Evolutionary conservation across 148 eudicot species (phyloP).

Genomic region (Beta vulgaris): DNA sequence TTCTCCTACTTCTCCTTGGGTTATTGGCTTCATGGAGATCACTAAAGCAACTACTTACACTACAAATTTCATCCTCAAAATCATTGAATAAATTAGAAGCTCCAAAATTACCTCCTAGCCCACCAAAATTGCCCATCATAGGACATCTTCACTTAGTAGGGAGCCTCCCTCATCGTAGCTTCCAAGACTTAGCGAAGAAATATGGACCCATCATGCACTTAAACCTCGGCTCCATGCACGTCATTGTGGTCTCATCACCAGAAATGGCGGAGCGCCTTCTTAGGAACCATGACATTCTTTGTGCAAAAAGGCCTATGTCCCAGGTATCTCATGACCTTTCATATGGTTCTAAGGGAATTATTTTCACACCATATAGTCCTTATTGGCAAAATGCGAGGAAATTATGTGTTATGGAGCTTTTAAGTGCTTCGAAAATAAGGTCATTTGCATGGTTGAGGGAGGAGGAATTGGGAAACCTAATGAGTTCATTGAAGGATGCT

Average conservation of each 20-base stretch:
- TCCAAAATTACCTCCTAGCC: slow-evolving; percentile 37
- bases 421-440: not conserved
- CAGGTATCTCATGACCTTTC: slow-evolving; percentile 20
- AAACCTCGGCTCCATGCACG: slow-evolving; percentile 19
- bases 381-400: slow-evolving; percentile 12
- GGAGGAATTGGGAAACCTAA: slow-evolving; percentile 17
- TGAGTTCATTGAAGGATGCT: slow-evolving; percentile 6
- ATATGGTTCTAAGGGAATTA: slow-evolving; percentile 16
- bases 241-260: slow-evolving; percentile 18
- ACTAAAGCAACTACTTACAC: not conserved
- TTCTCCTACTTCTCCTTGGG: not conserved
- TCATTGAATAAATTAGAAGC: too few relatives aligned
- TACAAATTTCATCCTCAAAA: not conserved
- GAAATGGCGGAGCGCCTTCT: slow-evolving; percentile 12
- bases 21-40: slow-evolving; percentile 7
- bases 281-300: not conserved
- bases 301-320: slow-evolving; percentile 10
- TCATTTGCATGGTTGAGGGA: slow-evolving; percentile 18
- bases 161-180: slow-evolving; percentile 31
- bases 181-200: slow-evolving; percentile 30
- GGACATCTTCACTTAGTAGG: slow-evolving; percentile 43
- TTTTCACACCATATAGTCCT: slow-evolving; percentile 19
- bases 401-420: slow-evolving; percentile 4
- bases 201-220: slow-evolving; percentile 45
- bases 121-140: slow-evolving; percentile 33